phyloP scores from a whole-genome alignment of 2,329 filamentous ascomycete species.

The Colletotrichum tamarilloi region DNA sequence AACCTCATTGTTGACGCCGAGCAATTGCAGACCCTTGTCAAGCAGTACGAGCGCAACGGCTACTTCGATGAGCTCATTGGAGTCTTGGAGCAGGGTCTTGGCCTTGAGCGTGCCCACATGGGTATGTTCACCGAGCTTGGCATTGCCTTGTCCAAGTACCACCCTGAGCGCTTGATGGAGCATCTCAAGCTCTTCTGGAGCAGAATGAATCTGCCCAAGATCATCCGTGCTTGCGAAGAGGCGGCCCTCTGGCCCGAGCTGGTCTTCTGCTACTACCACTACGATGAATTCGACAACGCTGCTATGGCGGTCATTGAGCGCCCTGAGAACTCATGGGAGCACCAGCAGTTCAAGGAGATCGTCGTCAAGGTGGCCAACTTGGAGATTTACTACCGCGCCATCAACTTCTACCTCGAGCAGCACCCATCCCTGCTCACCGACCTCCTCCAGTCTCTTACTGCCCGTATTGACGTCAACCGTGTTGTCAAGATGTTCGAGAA shows the following conservation, averaged over 20 bases:
- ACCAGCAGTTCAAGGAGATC: conserved; percentile 99
- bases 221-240: conserved; percentile 93
- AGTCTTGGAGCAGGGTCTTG: conserved; percentile 93
- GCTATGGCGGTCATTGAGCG: conserved; percentile 98
- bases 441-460: conserved; percentile 88
- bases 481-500: conserved; percentile 99
- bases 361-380: conserved; percentile 97
- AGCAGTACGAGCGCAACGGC: conserved; percentile 95
- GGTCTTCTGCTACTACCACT: conserved; percentile 98
- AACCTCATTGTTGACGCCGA: conserved; percentile 98
- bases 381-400: conserved; percentile 97
- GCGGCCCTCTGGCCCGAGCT: conserved; percentile 97
- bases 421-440: conserved; percentile 97
- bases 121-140: conserved; percentile 96
- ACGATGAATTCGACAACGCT: conserved; percentile 98
- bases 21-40: conserved; percentile 90
- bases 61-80: conserved; percentile 99
- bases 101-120: conserved; percentile 93
- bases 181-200: conserved; percentile 99
- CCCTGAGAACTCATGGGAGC: conserved; percentile 97
- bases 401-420: conserved; percentile 98
- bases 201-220: conserved; percentile 96
- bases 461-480: conserved; percentile 96
- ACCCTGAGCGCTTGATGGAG: conserved; percentile 96
- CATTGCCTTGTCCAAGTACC: conserved; percentile 93